Evolutionary conservation across 2,329 filamentous ascomycete genomes (phyloP).

Genomic region (Botrytis elliptica): DNA sequence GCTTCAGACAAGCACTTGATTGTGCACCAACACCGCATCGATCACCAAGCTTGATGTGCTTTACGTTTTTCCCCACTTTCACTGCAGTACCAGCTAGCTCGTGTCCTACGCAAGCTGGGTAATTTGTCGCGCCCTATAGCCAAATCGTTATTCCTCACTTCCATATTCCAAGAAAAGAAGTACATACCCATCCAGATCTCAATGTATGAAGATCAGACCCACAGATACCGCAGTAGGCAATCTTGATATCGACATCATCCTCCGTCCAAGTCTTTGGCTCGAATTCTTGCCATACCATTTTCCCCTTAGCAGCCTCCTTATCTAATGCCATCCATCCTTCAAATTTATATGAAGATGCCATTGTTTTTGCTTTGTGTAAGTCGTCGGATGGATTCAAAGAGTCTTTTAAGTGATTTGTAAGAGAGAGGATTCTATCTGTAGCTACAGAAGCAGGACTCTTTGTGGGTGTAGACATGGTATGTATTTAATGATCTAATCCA

Average conservation of each 20-base stretch:
- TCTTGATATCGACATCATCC: slow-evolving; percentile 51
- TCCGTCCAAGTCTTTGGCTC: slow-evolving; percentile 51
- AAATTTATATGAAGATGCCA: slow-evolving; percentile 40
- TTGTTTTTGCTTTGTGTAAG: slow-evolving; percentile 29
- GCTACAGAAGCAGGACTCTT: slow-evolving; percentile 28
- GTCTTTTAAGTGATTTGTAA: slow-evolving; percentile 32
- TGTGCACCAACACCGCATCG: slow-evolving; percentile 55
- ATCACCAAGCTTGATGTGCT: slow-evolving; percentile 51
- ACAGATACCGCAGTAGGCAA: slow-evolving; percentile 53
- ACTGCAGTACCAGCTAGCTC: slow-evolving; percentile 51
- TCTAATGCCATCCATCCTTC: slow-evolving; percentile 43
- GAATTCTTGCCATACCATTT: slow-evolving; percentile 43
- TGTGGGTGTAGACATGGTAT: slow-evolving; percentile 29
- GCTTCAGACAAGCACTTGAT: slow-evolving; percentile 36
- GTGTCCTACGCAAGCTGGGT: slow-evolving; percentile 48
- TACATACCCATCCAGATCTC: slow-evolving; percentile 35
- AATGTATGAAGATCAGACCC: slow-evolving; percentile 42
- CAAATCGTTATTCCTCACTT: neutral
- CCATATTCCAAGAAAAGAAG: slow-evolving; percentile 28
- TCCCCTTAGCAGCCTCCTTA: slow-evolving; percentile 37
- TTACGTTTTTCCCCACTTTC: slow-evolving; percentile 46
- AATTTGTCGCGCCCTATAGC: slow-evolving; percentile 10
- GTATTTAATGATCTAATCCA: neutral
- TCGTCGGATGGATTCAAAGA: slow-evolving; percentile 29
- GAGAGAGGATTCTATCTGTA: slow-evolving; percentile 25